Base-by-base conservation (phyloP, 164 flowering plant genomes). In the Echeveria elegans region DNA sequence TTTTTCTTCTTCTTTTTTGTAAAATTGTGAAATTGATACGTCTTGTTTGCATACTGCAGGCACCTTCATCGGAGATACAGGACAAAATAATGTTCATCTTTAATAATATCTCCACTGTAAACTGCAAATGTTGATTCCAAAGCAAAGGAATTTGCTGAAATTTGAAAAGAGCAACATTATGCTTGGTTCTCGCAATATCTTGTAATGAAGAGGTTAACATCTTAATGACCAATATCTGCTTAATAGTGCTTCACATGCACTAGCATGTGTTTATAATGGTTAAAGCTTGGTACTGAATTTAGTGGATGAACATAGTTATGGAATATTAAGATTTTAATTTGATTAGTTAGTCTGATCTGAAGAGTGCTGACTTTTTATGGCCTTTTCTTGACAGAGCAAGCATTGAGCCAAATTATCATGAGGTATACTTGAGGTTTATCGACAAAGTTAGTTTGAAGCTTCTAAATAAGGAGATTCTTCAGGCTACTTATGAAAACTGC, bases 171-270 rank as follows among this genome's bases (percentile, higher is more conserved):
- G 77, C 83, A 89, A 65, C 83, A 83, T 74, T 83, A 83, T 76
- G 88, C 92, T 0, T 94, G 99, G 99, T 94, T 94, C 80, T 97
- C 96, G 8, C 94, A 89, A 75, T 91, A 91, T 70, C 85, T 94
- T 92, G 99, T 94, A 74, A 91, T 94, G 97, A 91, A 88, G 79
- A 91, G 99, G 99, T 91, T 68, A 32, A 77, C 63, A 52, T n/a
- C 47, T 50, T 45, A 8, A 7, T 40, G 41, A 23, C 24, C 32
- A 19, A 18, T 45, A 23, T 9, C 58, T 52, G n/a, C n/a, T 23
- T 56, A n/a, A 26, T 56, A 14, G 32, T 28, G 61, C 61, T 28
- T 56, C 61, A 56, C 61, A 26, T 26, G 18, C 18, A 56, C n/a
- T n/a, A n/a, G n/a, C n/a, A n/a, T n/a, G n/a, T n/a, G n/a, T n/a